Evolutionary conservation across 441 rosid species (phyloP), one percentile per base, ranked within the genome.

Genomic region (Populus trichocarpa): DNA sequence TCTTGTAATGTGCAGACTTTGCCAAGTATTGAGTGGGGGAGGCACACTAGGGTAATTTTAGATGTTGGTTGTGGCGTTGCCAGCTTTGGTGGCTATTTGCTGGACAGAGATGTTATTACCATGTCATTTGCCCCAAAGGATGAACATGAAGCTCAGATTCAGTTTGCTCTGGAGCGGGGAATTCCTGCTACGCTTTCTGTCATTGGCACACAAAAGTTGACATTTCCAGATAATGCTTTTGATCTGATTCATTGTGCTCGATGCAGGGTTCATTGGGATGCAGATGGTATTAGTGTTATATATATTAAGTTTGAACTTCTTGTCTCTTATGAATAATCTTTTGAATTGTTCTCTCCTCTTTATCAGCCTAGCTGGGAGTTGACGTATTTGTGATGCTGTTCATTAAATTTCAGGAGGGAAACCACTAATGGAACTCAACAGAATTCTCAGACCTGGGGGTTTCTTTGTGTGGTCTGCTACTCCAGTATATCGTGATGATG

Each of bases 41-140:
- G 88, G 81, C 86, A 85, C 77, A 83, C 87, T 53, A 87, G 96
- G 77, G 94, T 92, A 70, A 82, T 89, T 65, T 83, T 95, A 81
- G 98, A 95, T 88, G 98, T 93, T 61, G 98, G 96, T n/a, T 91
- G 97, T 78, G 98, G 99, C 2, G 98, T 95, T 7, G 98, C 99
- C 67, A 91, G 93, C 89, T 91, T 96, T 81, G 98, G 99, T n/a
- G 99, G 98, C 68, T 87, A 85, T 82, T 84, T 96, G 84, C 80
- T 90, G 74, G 92, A 92, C 73, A 91, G 80, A 86, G 83, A 85
- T 85, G 99, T 91, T 13, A 84, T 96, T 76, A 89, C 97, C 25
- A 91, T 96, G 98, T 96, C 99, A 7, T 85, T 96, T 79, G 98
- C 98, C 9, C 99, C 99, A 23, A 96, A 96, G 86, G 99, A 93